These are phyloP conservation scores for Apiotrichum brassicae DNA, from an alignment of 1,284 basidiomycete genomes.

Conservation along the genomic window DNA sequence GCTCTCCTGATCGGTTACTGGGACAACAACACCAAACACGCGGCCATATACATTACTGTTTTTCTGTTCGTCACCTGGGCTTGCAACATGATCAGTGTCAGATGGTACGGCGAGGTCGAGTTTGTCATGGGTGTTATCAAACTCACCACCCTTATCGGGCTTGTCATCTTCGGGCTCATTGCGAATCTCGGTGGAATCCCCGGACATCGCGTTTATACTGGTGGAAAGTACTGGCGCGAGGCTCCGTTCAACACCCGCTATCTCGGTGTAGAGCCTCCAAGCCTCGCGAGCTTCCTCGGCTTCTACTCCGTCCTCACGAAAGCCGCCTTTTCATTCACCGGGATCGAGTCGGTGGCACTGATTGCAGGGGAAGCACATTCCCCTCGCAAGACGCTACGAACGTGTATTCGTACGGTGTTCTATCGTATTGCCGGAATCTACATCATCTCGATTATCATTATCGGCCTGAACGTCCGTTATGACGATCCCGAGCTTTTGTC, in stretches of 20 bases:
- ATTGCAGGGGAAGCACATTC: conserved; percentile 50
- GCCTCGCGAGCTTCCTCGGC: conserved; percentile 51
- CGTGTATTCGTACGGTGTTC: conserved; percentile 55
- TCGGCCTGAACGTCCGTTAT: conserved; percentile 5
- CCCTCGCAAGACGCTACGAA: conserved; percentile 63
- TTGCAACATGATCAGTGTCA: conserved; percentile 10
- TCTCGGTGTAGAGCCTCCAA: conserved; percentile 8
- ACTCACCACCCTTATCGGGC: conserved; percentile 6
- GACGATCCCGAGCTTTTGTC: conserved; percentile 44
- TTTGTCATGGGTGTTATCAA: conserved; percentile 16
- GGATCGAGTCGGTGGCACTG: conserved; percentile 45
- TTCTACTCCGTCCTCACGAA: conserved; percentile 55
- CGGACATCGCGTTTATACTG: conserved; percentile 47
- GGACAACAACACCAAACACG: conserved; percentile 50
- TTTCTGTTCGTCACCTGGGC: conserved; percentile 8
- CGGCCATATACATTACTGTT: conserved; percentile 16
- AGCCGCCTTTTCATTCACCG: conserved; percentile 30
- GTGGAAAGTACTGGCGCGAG: conserved; percentile 15
- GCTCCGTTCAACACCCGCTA: conserved; percentile 23
- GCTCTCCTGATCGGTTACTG: conserved; percentile 69
- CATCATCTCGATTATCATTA: conserved; percentile 34
- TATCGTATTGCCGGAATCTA: conserved; percentile 64
- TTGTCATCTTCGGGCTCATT: conserved; percentile 58
- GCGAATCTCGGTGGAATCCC: conserved; percentile 68
- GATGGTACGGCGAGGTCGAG: conserved; percentile 41